phyloP scores from a whole-genome alignment of 192 early-diverging fungal genomes.

The Cetraspora pellucida region DNA sequence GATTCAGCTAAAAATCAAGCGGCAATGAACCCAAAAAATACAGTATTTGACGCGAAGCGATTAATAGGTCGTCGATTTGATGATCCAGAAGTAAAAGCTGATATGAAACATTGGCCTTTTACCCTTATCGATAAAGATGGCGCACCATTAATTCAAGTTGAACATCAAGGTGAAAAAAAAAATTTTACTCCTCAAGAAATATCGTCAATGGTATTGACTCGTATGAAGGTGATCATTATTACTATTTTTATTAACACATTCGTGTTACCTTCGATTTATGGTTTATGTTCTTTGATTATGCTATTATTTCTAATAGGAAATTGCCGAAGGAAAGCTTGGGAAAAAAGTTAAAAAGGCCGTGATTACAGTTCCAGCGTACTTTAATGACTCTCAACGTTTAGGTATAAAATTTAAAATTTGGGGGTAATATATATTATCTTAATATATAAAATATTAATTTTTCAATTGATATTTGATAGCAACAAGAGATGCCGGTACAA shows the following conservation, averaged over 20 bases:
- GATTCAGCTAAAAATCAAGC: slow-evolving; percentile 92
- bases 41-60: slow-evolving; percentile 90
- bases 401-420: too few relatives aligned
- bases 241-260: neutral
- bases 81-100: slow-evolving; percentile 78
- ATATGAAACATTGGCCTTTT: slow-evolving; percentile 86
- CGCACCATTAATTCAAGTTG: slow-evolving; percentile 78
- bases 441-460: too few relatives aligned
- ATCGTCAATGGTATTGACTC: slow-evolving; percentile 94
- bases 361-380: slow-evolving; percentile 94
- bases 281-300: neutral
- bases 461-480: slow-evolving; percentile 39
- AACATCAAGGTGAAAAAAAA: slow-evolving; percentile 83
- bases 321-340: slow-evolving; percentile 79
- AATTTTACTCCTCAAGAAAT: slow-evolving; percentile 86
- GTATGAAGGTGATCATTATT: slow-evolving; percentile 64
- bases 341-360: slow-evolving; percentile 87
- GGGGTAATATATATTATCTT: too few relatives aligned
- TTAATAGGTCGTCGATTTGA: slow-evolving; percentile 88
- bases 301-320: slow-evolving; percentile 45
- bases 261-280: neutral
- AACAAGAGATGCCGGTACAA: slow-evolving; percentile 89
- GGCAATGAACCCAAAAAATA: slow-evolving; percentile 89
- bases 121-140: slow-evolving; percentile 70
- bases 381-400: slow-evolving; percentile 90